Evolutionary conservation across 176 grass and related monocot species (phyloP).

Genomic region (Phyllostachys edulis): DNA sequence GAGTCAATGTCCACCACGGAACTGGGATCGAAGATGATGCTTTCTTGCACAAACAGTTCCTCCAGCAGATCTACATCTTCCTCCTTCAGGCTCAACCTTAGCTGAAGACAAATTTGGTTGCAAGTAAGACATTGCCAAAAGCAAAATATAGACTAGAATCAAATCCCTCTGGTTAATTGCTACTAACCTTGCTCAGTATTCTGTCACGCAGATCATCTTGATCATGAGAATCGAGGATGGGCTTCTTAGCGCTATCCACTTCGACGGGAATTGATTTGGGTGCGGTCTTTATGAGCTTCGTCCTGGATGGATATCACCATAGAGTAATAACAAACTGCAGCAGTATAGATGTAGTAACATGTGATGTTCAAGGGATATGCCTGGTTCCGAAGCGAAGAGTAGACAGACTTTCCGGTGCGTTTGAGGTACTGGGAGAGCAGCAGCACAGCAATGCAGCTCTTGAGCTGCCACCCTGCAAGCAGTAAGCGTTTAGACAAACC

Average conservation of each 20-base stretch:
- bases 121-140: background rate
- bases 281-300: slow-evolving; percentile 67
- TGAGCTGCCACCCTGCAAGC: slow-evolving; percentile 78
- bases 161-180: background rate
- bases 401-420: slow-evolving; percentile 76
- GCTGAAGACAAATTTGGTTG: slow-evolving; percentile 46
- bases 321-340: background rate
- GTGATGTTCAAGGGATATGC: slow-evolving; percentile 34
- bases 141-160: background rate
- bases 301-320: slow-evolving; percentile 41
- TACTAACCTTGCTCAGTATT: slow-evolving; percentile 57
- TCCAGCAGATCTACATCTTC: slow-evolving; percentile 69
- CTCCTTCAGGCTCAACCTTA: slow-evolving; percentile 75
- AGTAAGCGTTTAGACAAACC: slow-evolving; percentile 19
- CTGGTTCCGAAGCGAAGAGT: slow-evolving; percentile 87
- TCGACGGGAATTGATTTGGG: slow-evolving; percentile 30
- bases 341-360: background rate
- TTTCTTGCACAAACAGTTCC: slow-evolving; percentile 62
- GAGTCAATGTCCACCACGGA: slow-evolving; percentile 38
- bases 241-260: slow-evolving; percentile 39
- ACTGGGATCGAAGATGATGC: slow-evolving; percentile 54
- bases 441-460: slow-evolving; percentile 84
- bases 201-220: slow-evolving; percentile 41
- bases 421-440: slow-evolving; percentile 78
- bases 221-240: slow-evolving; percentile 23